phyloP scores from a whole-genome alignment of 805 yeast species.

The Jamesozyma spencerorum region DNA sequence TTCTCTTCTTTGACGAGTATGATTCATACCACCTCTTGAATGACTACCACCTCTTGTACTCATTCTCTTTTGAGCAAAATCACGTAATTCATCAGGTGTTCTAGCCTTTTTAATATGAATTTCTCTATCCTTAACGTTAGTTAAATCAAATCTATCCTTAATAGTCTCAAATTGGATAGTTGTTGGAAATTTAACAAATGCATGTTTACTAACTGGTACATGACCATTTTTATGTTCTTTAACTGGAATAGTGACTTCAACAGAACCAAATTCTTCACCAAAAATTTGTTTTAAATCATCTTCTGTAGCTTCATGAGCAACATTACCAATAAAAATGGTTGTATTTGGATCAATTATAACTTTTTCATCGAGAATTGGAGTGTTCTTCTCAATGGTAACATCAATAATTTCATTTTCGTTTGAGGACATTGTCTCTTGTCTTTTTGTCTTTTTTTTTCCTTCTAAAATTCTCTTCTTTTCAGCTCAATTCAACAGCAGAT shows the following conservation, averaged over 20 bases:
- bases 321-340: conserved; percentile 28
- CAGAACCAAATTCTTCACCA: conserved; percentile 20
- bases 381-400: background rate
- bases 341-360: conserved; percentile 25
- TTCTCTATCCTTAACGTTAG: conserved; percentile 25
- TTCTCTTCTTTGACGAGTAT: conserved; percentile 22
- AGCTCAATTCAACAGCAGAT: background rate
- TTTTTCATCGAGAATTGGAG: conserved; percentile 3
- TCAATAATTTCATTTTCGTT: conserved; percentile 10
- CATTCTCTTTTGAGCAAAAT: conserved; percentile 6
- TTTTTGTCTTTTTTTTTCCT: background rate
- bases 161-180: conserved; percentile 26
- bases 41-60: conserved; percentile 10
- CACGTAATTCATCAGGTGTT: conserved; percentile 12
- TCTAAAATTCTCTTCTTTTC: background rate
- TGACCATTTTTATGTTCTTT: conserved; percentile 17
- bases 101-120: conserved; percentile 27
- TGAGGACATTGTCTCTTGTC: conserved; percentile 15
- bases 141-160: conserved; percentile 24
- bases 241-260: conserved; percentile 26
- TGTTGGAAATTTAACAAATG: conserved; percentile 26
- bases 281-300: conserved; percentile 24
- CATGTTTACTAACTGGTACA: conserved; percentile 24
- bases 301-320: conserved; percentile 23
- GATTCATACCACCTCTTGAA: conserved; percentile 8